A percentile compares a stretch with the other conserved stretches of the same genome.
Evolutionary conservation across 225 moss, liverwort and hornwort genomes (phyloP).

Genomic region (Bryum argenteum): DNA sequence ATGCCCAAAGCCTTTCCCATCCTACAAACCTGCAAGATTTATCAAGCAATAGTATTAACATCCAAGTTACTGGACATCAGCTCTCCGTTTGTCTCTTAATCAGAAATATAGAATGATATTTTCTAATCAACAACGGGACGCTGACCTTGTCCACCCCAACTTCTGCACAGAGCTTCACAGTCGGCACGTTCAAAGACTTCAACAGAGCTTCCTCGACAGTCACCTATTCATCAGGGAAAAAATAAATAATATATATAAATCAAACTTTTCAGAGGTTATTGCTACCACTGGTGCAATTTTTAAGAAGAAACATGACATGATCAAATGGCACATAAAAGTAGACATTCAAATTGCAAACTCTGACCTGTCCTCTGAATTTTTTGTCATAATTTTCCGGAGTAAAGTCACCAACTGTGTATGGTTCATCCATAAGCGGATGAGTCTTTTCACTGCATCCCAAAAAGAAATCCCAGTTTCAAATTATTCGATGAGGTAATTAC

Average conservation of each 20-base stretch:
- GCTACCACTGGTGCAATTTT: constrained; percentile 15
- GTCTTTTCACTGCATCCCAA: constrained; percentile 51
- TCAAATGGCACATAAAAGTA: background rate
- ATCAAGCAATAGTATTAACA: constrained; percentile 16
- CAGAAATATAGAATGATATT: constrained; percentile 1
- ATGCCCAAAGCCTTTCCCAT: constrained; percentile 91
- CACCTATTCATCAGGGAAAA: constrained; percentile 50
- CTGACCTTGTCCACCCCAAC: constrained; percentile 93
- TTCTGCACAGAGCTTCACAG: constrained; percentile 90
- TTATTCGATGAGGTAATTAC: constrained; percentile 5
- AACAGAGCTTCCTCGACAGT: constrained; percentile 93
- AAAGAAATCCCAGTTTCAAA: constrained; percentile 4
- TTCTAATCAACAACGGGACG: constrained; percentile 14
- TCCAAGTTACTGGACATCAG: background rate
- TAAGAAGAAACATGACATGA: background rate
- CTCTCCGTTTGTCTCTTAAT: constrained; percentile 11
- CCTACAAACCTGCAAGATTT: constrained; percentile 60
- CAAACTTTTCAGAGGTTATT: constrained; percentile 15
- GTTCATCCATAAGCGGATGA: constrained; percentile 86
- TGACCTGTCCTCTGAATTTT: constrained; percentile 82
- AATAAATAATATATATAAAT: too few species aligned
- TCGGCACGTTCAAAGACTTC: constrained; percentile 92
- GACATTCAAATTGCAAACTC: constrained; percentile 28
- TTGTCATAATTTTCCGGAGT: constrained; percentile 83
- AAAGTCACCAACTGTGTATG: constrained; percentile 75